These are phyloP conservation scores for Acanthamoeba culbertsoni DNA, from an alignment of 208 protist species.

Conservation along the genomic window DNA sequence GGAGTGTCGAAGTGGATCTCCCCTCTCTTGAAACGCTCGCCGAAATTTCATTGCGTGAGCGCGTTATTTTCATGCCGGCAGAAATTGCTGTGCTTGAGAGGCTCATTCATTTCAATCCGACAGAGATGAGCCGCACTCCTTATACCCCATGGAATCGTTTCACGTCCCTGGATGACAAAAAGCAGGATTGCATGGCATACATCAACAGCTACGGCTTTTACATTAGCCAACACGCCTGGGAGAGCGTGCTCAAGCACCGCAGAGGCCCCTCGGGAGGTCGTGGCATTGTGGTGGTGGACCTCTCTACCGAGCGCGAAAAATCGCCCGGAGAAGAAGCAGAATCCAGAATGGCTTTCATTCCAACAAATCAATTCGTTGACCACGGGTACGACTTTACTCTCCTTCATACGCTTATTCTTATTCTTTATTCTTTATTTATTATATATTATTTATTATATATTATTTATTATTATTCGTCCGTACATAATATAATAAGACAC, in stretches of 20 bases:
- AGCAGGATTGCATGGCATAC: slow-evolving; percentile 17
- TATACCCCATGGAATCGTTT: not conserved
- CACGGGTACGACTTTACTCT: not conserved
- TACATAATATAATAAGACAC: not conserved
- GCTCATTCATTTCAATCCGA: not conserved
- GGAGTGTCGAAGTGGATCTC: too few species aligned
- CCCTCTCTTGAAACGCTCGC: too few species aligned
- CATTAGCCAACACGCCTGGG: not conserved
- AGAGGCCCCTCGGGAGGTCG: not conserved
- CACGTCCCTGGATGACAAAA: not conserved
- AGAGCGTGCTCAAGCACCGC: slow-evolving; percentile 28
- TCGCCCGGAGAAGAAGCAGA: not conserved
- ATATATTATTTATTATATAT: not conserved
- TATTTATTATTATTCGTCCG: not conserved
- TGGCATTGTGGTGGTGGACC: not conserved
- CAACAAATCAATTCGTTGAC: slow-evolving; percentile 3
- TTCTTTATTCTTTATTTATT: not conserved
- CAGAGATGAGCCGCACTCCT: not conserved
- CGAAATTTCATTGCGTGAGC: too few species aligned
- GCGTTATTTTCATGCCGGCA: too few species aligned
- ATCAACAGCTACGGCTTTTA: not conserved
- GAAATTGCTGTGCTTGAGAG: not conserved
- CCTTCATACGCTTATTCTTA: not conserved
- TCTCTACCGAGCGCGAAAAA: slow-evolving; percentile 1
- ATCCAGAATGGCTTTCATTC: not conserved